These are phyloP conservation scores for Claviceps purpurea DNA, from an alignment of 2,329 filamentous ascomycete species.

Conservation along the genomic window DNA sequence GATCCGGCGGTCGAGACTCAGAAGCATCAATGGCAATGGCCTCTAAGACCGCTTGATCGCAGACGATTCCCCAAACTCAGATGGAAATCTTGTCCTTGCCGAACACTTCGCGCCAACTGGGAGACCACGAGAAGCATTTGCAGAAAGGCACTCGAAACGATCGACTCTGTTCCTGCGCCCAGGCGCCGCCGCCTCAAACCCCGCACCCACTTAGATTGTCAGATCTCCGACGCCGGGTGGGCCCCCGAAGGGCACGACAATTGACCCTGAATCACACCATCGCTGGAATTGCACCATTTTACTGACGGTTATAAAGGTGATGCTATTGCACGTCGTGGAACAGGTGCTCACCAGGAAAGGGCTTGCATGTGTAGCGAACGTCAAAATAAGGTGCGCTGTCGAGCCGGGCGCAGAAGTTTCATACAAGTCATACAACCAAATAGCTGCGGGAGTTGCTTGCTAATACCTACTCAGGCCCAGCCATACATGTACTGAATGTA, in stretches of 20 bases:
- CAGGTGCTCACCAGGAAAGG: too few species aligned
- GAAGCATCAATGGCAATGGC: not conserved
- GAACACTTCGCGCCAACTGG: not conserved
- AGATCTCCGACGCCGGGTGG: constrained; percentile 1
- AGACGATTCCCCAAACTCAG: not conserved
- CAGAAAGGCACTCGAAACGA: not conserved
- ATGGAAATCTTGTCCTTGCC: not conserved
- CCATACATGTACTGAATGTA: too few species aligned
- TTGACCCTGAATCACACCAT: constrained; percentile 9
- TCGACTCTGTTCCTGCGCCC: not conserved
- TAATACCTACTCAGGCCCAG: too few species aligned
- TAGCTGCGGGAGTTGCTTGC: too few species aligned
- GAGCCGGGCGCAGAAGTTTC: too few species aligned
- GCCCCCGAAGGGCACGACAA: constrained; percentile 5
- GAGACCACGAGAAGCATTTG: not conserved
- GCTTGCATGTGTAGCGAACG: too few species aligned
- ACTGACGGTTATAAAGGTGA: not conserved
- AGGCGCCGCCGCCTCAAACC: not conserved
- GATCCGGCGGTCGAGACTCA: not conserved
- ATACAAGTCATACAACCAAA: too few species aligned
- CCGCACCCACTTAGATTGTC: constrained; percentile 1
- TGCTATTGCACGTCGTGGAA: too few species aligned
- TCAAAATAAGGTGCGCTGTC: too few species aligned
- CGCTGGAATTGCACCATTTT: not conserved
- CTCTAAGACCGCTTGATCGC: too few species aligned